phyloP scores from a whole-genome alignment of 176 grass and related monocot genomes.

The Urochloa ruziziensis region DNA sequence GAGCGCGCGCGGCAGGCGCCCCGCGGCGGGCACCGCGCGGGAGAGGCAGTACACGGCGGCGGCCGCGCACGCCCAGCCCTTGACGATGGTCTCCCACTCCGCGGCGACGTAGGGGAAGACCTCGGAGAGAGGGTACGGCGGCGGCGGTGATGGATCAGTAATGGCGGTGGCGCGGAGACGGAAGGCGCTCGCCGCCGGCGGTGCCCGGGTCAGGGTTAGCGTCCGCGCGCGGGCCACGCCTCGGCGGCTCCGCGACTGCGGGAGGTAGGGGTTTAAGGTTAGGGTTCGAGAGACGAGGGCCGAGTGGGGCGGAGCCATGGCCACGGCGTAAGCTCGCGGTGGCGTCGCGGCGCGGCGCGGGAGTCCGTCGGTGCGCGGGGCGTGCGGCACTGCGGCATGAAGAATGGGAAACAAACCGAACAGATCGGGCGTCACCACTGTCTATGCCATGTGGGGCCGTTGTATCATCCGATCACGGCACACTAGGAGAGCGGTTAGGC shows the following conservation, averaged over 20 bases:
- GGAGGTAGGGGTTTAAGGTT: slow-evolving; percentile 1
- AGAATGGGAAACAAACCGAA: background rate
- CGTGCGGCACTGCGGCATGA: slow-evolving; percentile 25
- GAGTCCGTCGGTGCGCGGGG: no score
- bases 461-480: no score
- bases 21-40: slow-evolving; percentile 56
- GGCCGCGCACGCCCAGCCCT: slow-evolving; percentile 69
- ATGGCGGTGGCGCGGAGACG: slow-evolving; percentile 2
- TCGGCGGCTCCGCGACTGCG: background rate
- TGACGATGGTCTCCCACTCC: slow-evolving; percentile 54
- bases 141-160: background rate
- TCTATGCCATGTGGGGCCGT: background rate
- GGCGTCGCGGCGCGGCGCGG: background rate
- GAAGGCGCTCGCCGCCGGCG: background rate
- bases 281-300: slow-evolving; percentile 27
- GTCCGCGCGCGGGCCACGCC: background rate
- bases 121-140: slow-evolving; percentile 21
- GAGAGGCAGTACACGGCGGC: slow-evolving; percentile 63
- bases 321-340: slow-evolving; percentile 12
- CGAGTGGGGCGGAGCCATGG: slow-evolving; percentile 1
- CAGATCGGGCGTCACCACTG: background rate
- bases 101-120: slow-evolving; percentile 44
- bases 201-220: slow-evolving; percentile 6
- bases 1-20: slow-evolving; percentile 45
- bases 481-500: no score